These are phyloP conservation scores for Raffaelea deltoideospora DNA, from an alignment of 2,329 filamentous ascomycete genomes.

Conservation along the genomic window DNA sequence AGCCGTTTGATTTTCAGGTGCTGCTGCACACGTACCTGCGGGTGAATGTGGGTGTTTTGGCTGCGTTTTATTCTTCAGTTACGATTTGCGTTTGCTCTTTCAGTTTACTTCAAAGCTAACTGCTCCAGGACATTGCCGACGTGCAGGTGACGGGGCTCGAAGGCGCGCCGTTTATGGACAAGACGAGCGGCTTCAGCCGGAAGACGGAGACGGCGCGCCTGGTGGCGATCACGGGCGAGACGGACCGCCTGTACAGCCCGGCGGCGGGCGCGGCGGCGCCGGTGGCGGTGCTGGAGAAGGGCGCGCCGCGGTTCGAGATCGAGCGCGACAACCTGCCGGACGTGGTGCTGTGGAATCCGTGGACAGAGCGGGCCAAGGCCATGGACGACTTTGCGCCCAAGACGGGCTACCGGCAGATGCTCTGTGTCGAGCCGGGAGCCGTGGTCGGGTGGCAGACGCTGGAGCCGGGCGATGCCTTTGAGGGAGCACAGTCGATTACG, in stretches of 20 bases:
- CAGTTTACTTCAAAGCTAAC: neutral
- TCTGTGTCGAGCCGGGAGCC: slow-evolving; percentile 83
- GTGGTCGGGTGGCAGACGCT: slow-evolving; percentile 72
- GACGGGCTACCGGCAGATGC: slow-evolving; percentile 81
- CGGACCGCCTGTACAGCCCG: slow-evolving; percentile 77
- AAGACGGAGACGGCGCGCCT: slow-evolving; percentile 47
- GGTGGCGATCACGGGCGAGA: slow-evolving; percentile 61
- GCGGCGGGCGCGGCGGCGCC: slow-evolving; percentile 41
- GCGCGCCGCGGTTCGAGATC: slow-evolving; percentile 53
- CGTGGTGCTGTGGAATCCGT: slow-evolving; percentile 95
- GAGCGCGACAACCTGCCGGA: slow-evolving; percentile 74
- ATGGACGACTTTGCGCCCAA: slow-evolving; percentile 84
- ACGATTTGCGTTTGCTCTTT: neutral
- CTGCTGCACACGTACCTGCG: slow-evolving; percentile 83
- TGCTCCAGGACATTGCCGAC: slow-evolving; percentile 59
- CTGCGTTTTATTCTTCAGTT: neutral
- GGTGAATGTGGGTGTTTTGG: slow-evolving; percentile 47
- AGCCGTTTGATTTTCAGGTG: slow-evolving; percentile 80
- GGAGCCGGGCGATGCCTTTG: slow-evolving; percentile 59
- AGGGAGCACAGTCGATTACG: slow-evolving; percentile 43
- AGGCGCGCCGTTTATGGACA: slow-evolving; percentile 66
- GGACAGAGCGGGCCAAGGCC: slow-evolving; percentile 65
- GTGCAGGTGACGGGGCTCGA: slow-evolving; percentile 63
- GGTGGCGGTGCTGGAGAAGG: slow-evolving; percentile 46
- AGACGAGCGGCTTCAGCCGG: slow-evolving; percentile 50